Conservation (phyloP, 169 alveolate genomes). For the Eimeria mitis region DNA sequence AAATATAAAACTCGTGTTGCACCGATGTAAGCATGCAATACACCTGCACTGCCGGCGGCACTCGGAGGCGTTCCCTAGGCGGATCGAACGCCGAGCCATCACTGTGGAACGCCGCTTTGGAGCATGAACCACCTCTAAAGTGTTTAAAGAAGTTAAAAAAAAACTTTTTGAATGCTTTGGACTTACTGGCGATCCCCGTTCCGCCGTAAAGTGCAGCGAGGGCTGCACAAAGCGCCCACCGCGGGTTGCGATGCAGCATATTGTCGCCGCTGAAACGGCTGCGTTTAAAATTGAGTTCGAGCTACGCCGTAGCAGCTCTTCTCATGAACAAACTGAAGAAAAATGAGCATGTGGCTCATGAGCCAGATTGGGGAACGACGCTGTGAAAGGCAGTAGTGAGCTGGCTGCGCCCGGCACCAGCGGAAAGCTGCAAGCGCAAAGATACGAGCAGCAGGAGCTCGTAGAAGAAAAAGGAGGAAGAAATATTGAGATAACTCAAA, state of each 20-base stretch:
- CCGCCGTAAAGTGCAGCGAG: slow-evolving; percentile 65
- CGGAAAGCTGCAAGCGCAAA: not conserved
- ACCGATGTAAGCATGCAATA: not conserved
- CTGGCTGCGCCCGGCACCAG: slow-evolving; percentile 63
- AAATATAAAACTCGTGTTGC: not conserved
- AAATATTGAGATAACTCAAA: slow-evolving; percentile 17
- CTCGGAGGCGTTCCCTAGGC: not conserved
- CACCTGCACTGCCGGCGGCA: not conserved
- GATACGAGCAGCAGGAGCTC: slow-evolving; percentile 17
- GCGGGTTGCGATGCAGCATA: slow-evolving; percentile 68
- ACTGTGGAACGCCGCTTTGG: not conserved
- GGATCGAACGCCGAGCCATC: not conserved
- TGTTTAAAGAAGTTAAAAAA: not conserved
- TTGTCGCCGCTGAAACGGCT: slow-evolving; percentile 62
- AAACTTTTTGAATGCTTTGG: not conserved
- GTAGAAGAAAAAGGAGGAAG: slow-evolving; percentile 32
- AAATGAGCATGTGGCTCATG: slow-evolving; percentile 33
- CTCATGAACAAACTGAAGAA: slow-evolving; percentile 34
- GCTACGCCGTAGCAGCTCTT: slow-evolving; percentile 29
- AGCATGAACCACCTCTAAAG: not conserved
- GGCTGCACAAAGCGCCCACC: slow-evolving; percentile 72
- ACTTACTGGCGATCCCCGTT: slow-evolving; percentile 18
- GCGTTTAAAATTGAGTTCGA: slow-evolving; percentile 27
- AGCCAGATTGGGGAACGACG: slow-evolving; percentile 44
- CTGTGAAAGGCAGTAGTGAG: slow-evolving; percentile 70